A percentile compares a stretch with the other conserved stretches of the same genome.
Evolutionary conservation across 805 yeast genomes (phyloP).

Genomic region (Candida loeiensis): DNA sequence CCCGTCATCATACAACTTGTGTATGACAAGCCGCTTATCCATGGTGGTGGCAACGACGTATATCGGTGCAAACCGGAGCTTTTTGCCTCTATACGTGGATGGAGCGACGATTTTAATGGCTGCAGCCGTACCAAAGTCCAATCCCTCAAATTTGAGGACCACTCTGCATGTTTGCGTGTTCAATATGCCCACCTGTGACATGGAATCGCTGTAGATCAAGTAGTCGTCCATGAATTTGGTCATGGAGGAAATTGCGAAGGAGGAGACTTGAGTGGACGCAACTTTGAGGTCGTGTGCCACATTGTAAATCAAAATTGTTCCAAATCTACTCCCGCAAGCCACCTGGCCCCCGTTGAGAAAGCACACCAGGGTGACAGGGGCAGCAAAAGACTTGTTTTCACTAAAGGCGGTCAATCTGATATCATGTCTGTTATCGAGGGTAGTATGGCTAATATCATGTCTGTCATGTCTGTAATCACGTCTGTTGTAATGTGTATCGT

Average conservation of each 20-base stretch:
- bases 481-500: no score
- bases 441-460: no score
- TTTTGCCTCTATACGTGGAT: neutral
- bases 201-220: conserved; percentile 25
- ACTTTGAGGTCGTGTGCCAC: conserved; percentile 14
- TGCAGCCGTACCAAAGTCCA: conserved; percentile 22
- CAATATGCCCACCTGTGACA: conserved; percentile 30
- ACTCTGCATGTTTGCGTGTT: conserved; percentile 11
- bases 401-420: no score
- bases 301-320: conserved; percentile 22
- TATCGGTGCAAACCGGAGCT: conserved; percentile 20
- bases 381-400: neutral
- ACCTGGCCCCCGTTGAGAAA: conserved; percentile 14
- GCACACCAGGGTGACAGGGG: conserved; percentile 25
- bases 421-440: no score
- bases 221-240: conserved; percentile 16
- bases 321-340: conserved; percentile 32
- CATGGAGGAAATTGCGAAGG: conserved; percentile 22
- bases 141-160: conserved; percentile 16
- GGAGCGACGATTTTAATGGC: conserved; percentile 14
- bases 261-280: conserved; percentile 18
- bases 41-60: conserved; percentile 21
- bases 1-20: conserved; percentile 20
- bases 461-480: no score
- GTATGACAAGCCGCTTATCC: conserved; percentile 20